phyloP scores from a whole-genome alignment of 306 rosid species.

The Pachyrhizus erosus region DNA sequence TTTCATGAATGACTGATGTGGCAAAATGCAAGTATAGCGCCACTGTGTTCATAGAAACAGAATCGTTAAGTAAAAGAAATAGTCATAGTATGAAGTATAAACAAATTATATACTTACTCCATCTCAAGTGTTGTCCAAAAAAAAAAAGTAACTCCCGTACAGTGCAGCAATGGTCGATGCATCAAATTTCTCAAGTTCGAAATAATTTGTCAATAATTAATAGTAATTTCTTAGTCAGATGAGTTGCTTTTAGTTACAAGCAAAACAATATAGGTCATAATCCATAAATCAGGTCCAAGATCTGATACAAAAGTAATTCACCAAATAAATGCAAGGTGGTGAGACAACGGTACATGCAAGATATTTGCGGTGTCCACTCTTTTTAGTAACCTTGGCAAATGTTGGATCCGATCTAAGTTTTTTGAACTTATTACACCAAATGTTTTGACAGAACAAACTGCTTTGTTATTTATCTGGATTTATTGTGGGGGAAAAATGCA shows the following conservation, averaged over 20 bases:
- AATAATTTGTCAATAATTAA: neutral
- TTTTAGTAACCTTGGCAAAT: neutral
- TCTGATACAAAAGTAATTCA: conserved; percentile 27
- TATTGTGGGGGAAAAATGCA: neutral
- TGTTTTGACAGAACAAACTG: neutral
- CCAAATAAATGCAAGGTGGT: neutral
- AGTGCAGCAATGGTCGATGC: conserved; percentile 8
- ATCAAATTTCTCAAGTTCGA: conserved; percentile 19
- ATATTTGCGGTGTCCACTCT: neutral
- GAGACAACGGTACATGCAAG: neutral
- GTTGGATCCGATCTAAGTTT: too few species aligned
- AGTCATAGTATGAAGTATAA: neutral
- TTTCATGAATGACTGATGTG: conserved; percentile 79
- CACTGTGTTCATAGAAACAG: conserved; percentile 60
- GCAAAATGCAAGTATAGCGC: conserved; percentile 83
- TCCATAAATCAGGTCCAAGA: conserved; percentile 2
- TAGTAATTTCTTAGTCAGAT: neutral
- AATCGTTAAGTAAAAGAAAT: conserved; percentile 35
- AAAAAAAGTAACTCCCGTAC: neutral
- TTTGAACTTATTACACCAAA: too few species aligned
- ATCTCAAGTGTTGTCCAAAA: conserved; percentile 23
- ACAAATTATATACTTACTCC: neutral
- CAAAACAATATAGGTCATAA: neutral
- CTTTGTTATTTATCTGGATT: neutral
- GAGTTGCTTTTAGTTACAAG: conserved; percentile 9